Evolutionary conservation across 2,329 filamentous ascomycete genomes (phyloP).

Genomic region (Falciphora oryzae): DNA sequence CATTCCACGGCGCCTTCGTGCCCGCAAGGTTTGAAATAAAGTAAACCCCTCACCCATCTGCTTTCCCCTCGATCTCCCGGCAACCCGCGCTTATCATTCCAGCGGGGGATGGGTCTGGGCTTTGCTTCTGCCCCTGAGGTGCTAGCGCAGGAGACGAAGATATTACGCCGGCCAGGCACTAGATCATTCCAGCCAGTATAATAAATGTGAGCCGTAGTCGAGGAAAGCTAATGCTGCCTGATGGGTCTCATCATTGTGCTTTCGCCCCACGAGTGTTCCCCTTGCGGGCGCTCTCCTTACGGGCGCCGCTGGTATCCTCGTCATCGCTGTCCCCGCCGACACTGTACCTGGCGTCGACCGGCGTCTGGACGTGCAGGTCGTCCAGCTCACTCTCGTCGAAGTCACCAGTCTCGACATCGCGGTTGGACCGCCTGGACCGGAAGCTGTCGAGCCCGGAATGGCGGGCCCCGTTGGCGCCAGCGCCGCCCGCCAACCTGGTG

Average conservation of each 20-base stretch:
- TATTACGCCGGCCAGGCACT: too few relatives aligned
- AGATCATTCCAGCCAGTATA: too few relatives aligned
- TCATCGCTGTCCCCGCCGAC: slow-evolving; percentile 54
- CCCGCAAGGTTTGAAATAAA: too few relatives aligned
- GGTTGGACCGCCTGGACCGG: slow-evolving; percentile 35
- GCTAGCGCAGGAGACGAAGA: too few relatives aligned
- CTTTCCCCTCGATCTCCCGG: too few relatives aligned
- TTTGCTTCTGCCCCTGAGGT: too few relatives aligned
- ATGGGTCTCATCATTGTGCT: not conserved
- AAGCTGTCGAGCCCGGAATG: slow-evolving; percentile 37
- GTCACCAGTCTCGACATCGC: slow-evolving; percentile 57
- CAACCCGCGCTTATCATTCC: too few relatives aligned
- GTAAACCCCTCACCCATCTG: too few relatives aligned
- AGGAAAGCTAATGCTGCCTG: too few relatives aligned
- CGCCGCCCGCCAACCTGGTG: slow-evolving; percentile 14
- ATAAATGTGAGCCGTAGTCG: too few relatives aligned
- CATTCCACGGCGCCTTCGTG: too few relatives aligned
- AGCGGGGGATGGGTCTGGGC: too few relatives aligned
- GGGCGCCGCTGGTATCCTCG: slow-evolving; percentile 28
- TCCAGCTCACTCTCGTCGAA: slow-evolving; percentile 63
- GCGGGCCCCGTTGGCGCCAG: slow-evolving; percentile 21
- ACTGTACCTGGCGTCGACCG: slow-evolving; percentile 47
- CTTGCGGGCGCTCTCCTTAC: slow-evolving; percentile 18
- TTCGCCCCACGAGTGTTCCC: slow-evolving; percentile 16
- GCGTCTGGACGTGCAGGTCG: slow-evolving; percentile 49